These are phyloP conservation scores for Boletus reticuloceps DNA, from an alignment of 768 basidiomycete genomes.

Conservation along the genomic window DNA sequence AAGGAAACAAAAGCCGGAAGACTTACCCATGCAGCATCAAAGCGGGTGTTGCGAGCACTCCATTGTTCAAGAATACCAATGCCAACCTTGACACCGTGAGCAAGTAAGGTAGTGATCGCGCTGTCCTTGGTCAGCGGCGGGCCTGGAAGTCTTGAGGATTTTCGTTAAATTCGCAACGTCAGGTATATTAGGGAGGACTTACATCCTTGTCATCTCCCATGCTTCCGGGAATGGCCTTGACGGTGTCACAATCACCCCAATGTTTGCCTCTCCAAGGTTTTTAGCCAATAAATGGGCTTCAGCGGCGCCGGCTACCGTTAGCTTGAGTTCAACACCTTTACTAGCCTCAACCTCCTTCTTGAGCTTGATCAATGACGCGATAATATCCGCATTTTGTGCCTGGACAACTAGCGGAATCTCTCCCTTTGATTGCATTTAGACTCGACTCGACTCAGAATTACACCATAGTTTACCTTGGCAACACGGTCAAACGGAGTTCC, in stretches of 20 bases:
- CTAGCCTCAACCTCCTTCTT: constrained; percentile 59
- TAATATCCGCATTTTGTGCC: constrained; percentile 76
- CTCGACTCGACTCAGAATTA: not conserved
- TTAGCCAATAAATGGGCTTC: constrained; percentile 75
- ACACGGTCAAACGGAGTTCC: constrained; percentile 40
- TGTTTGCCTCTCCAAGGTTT: constrained; percentile 60
- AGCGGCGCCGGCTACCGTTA: constrained; percentile 64
- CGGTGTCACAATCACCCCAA: constrained; percentile 71
- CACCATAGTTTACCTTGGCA: constrained; percentile 36
- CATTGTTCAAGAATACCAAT: constrained; percentile 65
- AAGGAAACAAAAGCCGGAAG: constrained; percentile 23
- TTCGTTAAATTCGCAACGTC: constrained; percentile 4
- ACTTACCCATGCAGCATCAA: constrained; percentile 81
- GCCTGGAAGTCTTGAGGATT: constrained; percentile 26
- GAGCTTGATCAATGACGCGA: constrained; percentile 70
- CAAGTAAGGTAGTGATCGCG: constrained; percentile 57
- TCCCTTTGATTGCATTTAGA: constrained; percentile 42
- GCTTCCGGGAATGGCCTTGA: constrained; percentile 65
- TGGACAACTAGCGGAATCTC: constrained; percentile 72
- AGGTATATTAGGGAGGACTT: not conserved
- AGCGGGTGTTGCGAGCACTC: constrained; percentile 72
- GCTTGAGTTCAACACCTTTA: constrained; percentile 41
- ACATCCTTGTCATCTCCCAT: constrained; percentile 60
- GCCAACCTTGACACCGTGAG: constrained; percentile 70
- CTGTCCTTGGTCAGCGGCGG: constrained; percentile 41